Percentiles rank a stretch among this genome's conserved stretches.
phyloP scores from a whole-genome alignment of 2,329 filamentous ascomycete genomes.

The Colletotrichum zoysiae region DNA sequence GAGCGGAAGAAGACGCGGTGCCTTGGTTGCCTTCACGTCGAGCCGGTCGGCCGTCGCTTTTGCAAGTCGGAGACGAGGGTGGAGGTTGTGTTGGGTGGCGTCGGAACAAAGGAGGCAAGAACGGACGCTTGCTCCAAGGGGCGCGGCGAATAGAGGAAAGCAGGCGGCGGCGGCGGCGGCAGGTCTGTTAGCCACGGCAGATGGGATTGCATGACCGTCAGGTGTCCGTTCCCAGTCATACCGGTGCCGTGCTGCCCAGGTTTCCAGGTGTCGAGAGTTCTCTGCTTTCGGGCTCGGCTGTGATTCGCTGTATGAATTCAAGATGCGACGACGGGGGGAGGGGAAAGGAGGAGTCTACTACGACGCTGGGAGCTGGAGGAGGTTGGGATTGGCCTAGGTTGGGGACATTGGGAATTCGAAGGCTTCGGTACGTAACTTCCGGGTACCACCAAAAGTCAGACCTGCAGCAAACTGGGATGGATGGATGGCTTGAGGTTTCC shows the following conservation, averaged over 20 bases:
- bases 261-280: slow-evolving; percentile 16
- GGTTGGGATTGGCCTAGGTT: slow-evolving; percentile 38
- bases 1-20: neutral
- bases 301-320: slow-evolving; percentile 36
- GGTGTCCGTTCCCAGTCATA: slow-evolving; percentile 33
- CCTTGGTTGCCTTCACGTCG: neutral
- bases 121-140: slow-evolving; percentile 9
- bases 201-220: slow-evolving; percentile 8
- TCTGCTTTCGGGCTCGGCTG: slow-evolving; percentile 23
- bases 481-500: neutral
- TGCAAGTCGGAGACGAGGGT: neutral
- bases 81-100: slow-evolving; percentile 20
- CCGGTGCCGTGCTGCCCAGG: neutral
- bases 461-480: slow-evolving; percentile 1
- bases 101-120: slow-evolving; percentile 29
- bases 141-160: slow-evolving; percentile 6
- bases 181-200: slow-evolving; percentile 26
- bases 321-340: slow-evolving; percentile 27
- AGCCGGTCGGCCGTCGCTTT: slow-evolving; percentile 5
- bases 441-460: slow-evolving; percentile 6
- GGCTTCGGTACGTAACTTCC: slow-evolving; percentile 26
- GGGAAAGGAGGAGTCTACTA: slow-evolving; percentile 33
- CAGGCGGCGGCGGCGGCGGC: slow-evolving; percentile 1
- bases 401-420: slow-evolving; percentile 18
- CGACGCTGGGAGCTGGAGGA: slow-evolving; percentile 33